Conservation (phyloP, 768 basidiomycete species). For the Lentinula lateritia region DNA sequence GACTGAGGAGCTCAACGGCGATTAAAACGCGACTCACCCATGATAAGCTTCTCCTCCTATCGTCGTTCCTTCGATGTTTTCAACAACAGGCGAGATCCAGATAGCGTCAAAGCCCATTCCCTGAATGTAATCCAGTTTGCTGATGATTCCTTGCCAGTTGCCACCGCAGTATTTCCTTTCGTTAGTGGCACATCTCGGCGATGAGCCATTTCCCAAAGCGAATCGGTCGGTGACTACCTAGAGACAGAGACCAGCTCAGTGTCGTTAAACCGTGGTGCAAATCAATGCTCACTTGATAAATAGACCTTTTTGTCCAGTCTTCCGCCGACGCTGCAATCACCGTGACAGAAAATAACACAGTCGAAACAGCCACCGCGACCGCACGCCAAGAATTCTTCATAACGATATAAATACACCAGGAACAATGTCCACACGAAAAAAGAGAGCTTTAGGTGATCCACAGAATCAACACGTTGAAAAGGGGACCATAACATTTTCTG, state of each 20-base stretch:
- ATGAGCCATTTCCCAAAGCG: slow-evolving; percentile 44
- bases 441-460: too few relatives aligned
- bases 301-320: slow-evolving; percentile 19
- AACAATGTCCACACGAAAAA: not conserved
- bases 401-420: too few relatives aligned
- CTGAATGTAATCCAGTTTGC: slow-evolving; percentile 73
- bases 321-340: slow-evolving; percentile 6
- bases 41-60: slow-evolving; percentile 71
- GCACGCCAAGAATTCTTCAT: too few relatives aligned
- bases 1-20: not conserved
- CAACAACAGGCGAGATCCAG: slow-evolving; percentile 70
- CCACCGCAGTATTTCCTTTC: slow-evolving; percentile 65
- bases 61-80: slow-evolving; percentile 54
- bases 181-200: slow-evolving; percentile 44
- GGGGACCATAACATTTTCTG: too few relatives aligned
- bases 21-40: slow-evolving; percentile 40
- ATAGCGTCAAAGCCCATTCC: slow-evolving; percentile 70
- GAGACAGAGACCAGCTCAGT: not conserved
- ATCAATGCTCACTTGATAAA: slow-evolving; percentile 18
- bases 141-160: slow-evolving; percentile 56
- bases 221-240: slow-evolving; percentile 66
- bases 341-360: not conserved
- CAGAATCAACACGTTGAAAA: too few relatives aligned
- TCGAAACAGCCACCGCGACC: not conserved
- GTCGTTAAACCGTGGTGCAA: not conserved